A percentile compares a stretch with the other conserved stretches of the same genome.
phyloP scores from a whole-genome alignment of 768 basidiomycete species.

The Amyloporia xantha region DNA sequence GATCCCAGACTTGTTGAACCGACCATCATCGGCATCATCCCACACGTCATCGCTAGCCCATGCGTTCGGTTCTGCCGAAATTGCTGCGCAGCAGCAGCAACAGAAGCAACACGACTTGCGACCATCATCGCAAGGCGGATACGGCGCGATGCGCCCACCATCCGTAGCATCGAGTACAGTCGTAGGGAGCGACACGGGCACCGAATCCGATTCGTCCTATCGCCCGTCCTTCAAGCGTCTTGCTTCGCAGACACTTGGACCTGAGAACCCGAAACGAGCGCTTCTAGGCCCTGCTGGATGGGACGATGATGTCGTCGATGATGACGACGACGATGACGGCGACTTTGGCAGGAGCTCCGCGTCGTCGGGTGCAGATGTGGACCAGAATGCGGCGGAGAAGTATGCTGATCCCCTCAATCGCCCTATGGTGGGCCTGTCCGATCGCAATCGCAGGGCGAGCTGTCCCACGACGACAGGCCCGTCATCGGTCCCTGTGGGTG shows the following conservation, averaged over 20 bases:
- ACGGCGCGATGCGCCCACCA: slow-evolving; percentile 15
- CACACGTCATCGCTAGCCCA: slow-evolving; percentile 20
- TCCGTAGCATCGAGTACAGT: slow-evolving; percentile 19
- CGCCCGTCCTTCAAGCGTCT: slow-evolving; percentile 69
- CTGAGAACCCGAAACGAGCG: slow-evolving; percentile 47
- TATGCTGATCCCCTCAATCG: not conserved
- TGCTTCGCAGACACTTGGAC: slow-evolving; percentile 67
- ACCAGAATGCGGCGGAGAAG: not conserved
- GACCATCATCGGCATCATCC: slow-evolving; percentile 33
- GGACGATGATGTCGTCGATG: slow-evolving; percentile 24
- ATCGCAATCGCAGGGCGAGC: slow-evolving; percentile 2
- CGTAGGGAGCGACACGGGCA: slow-evolving; percentile 17
- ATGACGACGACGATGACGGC: slow-evolving; percentile 7
- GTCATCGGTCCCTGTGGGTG: not conserved
- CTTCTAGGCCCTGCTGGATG: slow-evolving; percentile 31
- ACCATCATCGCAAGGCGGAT: slow-evolving; percentile 1
- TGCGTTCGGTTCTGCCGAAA: slow-evolving; percentile 9
- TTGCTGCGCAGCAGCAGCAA: not conserved
- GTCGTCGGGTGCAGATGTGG: not conserved
- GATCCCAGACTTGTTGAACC: slow-evolving; percentile 19
- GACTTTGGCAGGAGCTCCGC: not conserved
- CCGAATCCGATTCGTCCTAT: slow-evolving; percentile 20
- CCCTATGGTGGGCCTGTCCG: not conserved
- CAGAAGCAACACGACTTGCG: slow-evolving; percentile 2
- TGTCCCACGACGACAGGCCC: not conserved